Percentiles rank a stretch among this genome's conserved stretches.
Conservation (phyloP, 2,329 filamentous ascomycete genomes). For the Juglanconis oblonga region DNA sequence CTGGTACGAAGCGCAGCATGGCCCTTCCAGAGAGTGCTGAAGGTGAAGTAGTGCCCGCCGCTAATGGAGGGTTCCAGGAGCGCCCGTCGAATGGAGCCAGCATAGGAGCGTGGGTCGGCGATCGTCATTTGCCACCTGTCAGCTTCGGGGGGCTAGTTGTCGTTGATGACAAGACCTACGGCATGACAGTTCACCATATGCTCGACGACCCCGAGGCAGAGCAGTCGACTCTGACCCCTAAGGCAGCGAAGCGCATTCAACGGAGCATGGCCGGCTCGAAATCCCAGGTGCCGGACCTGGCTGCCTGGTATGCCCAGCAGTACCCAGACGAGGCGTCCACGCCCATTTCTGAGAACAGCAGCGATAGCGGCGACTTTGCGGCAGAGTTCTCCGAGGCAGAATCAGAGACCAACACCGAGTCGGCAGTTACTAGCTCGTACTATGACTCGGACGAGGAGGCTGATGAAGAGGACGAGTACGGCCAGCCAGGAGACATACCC, state of each 20-base stretch:
- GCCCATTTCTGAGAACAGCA: constrained; percentile 35
- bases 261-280: constrained; percentile 23
- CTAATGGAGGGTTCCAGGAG: constrained; percentile 75
- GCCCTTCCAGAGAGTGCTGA: constrained; percentile 28
- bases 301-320: constrained; percentile 39
- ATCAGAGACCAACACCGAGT: constrained; percentile 50
- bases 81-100: constrained; percentile 82
- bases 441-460: constrained; percentile 41
- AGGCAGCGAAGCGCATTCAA: constrained; percentile 19
- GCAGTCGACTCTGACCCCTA: constrained; percentile 11
- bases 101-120: constrained; percentile 84
- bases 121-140: constrained; percentile 83
- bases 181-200: constrained; percentile 97
- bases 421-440: constrained; percentile 50
- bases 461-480: constrained; percentile 52
- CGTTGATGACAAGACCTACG: constrained; percentile 80
- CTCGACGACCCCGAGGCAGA: constrained; percentile 65
- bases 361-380: constrained; percentile 51
- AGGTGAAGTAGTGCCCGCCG: constrained; percentile 38
- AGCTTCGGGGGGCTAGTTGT: constrained; percentile 86
- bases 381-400: constrained; percentile 63
- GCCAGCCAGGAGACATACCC: constrained; percentile 71
- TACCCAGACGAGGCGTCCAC: constrained; percentile 33
- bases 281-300: constrained; percentile 31
- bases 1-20: constrained; percentile 36